A percentile compares a stretch with the other conserved stretches of the same genome.
phyloP scores from a whole-genome alignment of 108 stramenopile species.

The Heterococcus sp. region DNA sequence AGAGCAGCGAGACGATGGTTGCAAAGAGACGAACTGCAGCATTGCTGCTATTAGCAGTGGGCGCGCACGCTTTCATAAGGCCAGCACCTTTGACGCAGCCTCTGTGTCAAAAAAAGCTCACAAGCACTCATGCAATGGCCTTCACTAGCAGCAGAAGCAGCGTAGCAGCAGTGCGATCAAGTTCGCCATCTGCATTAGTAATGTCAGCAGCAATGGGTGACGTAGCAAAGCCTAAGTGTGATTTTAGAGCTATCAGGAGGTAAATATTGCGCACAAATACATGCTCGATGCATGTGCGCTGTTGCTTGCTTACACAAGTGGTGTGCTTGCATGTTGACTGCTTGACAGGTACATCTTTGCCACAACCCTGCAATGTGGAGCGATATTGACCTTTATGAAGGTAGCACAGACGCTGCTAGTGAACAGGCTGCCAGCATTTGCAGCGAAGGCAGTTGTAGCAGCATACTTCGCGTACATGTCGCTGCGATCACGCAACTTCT shows the following conservation, averaged over 20 bases:
- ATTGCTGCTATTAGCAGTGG: neutral
- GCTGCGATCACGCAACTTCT: neutral
- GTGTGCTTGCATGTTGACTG: neutral
- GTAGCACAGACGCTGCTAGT: neutral
- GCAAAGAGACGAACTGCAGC: too few relatives aligned
- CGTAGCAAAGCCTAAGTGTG: neutral
- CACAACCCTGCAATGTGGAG: neutral
- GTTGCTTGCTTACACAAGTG: neutral
- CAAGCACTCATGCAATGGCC: too few relatives aligned
- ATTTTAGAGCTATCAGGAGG: neutral
- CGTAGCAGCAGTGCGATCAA: too few relatives aligned
- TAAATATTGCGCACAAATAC: neutral
- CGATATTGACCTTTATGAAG: neutral
- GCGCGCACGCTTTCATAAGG: neutral
- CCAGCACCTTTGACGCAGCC: neutral
- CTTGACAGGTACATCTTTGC: neutral
- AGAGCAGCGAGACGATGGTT: too few relatives aligned
- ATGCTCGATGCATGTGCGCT: too few relatives aligned
- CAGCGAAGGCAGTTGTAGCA: neutral
- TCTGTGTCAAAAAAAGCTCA: too few relatives aligned
- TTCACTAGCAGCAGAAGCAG: too few relatives aligned
- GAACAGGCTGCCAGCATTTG: neutral
- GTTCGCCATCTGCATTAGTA: too few relatives aligned
- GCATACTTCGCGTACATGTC: neutral
- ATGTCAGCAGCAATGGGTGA: neutral